Evolutionary conservation across 2,329 filamentous ascomycete species (phyloP), one percentile per base, ranked within the genome.

Genomic region (Neurospora sp.): DNA sequence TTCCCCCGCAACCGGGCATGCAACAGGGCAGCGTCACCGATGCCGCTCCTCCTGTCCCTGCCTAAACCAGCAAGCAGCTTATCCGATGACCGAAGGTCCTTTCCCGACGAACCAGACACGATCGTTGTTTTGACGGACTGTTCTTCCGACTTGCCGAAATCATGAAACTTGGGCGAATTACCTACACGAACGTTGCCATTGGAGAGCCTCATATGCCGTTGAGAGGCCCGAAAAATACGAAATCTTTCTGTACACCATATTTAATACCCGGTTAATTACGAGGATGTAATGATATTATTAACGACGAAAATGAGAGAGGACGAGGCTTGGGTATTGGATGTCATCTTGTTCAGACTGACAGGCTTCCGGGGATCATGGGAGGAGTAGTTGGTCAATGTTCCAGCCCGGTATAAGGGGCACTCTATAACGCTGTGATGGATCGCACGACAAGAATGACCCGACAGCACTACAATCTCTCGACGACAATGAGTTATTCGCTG

Each of bases 1-100:
- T 81, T 23, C 79, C 79, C 19, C 75, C 75, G 0, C 73, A 73
- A 4, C 71, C 77, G 2, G 75, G 75, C 46, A 62, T 69, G 37
- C 74, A 74, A 62, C 69, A 67, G 5, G 77, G 76, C 11, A 76
- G 77, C 12, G 75, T 75, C 19, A 77, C 78, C 17, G 76, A 74
- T 43, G 76, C 77, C 4, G 70, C 77, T 4, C 70, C 78, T 6
- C 77, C 79, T 8, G 73, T 74, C 0, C 75, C 77, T 67, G 62
- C 19, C 15, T 15, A 39, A 38, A 15, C 15, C 15, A 17, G 2
- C 41, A 46, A 23, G n/a, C 52, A 33, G 46, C 12, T 62, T 36
- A 5, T 62, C 52, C 28, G 12, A 62, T 62, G 6, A 62, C 8
- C 12, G 12, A 36, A 8, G 28, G 52, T 36, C 23, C 15, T 62